Evolutionary conservation across 768 basidiomycete genomes (phyloP).

Genomic region (Russula sp.): DNA sequence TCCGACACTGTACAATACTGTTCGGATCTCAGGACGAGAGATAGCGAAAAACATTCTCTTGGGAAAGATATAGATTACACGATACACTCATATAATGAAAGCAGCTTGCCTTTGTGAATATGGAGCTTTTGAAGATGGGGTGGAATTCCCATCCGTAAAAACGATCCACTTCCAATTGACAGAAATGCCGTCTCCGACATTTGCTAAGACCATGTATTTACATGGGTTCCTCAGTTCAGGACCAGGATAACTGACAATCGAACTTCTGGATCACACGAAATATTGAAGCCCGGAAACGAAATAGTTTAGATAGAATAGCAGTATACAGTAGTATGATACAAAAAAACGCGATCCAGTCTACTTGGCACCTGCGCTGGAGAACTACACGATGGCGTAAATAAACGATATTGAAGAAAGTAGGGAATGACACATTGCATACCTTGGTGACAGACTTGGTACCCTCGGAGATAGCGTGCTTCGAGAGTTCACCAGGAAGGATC

Average conservation of each 20-base stretch:
- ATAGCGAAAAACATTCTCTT: constrained; percentile 76
- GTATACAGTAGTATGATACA: constrained; percentile 35
- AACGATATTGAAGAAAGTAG: not conserved
- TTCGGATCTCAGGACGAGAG: constrained; percentile 75
- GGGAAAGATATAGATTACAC: constrained; percentile 69
- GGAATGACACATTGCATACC: constrained; percentile 42
- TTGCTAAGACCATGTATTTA: not conserved
- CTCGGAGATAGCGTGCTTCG: constrained; percentile 93
- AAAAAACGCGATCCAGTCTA: constrained; percentile 37
- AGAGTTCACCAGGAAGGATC: constrained; percentile 93
- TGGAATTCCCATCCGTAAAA: not conserved
- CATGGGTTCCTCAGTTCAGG: not conserved
- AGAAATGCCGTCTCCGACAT: not conserved
- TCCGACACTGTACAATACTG: constrained; percentile 75
- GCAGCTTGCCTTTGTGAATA: not conserved
- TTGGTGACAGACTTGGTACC: constrained; percentile 93
- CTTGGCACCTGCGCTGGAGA: constrained; percentile 71
- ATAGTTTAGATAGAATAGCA: constrained; percentile 31
- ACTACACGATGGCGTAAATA: constrained; percentile 40
- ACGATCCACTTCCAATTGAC: not conserved
- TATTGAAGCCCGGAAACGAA: not conserved
- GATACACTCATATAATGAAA: not conserved
- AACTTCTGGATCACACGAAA: not conserved
- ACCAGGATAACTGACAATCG: not conserved
- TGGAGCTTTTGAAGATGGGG: not conserved